Base-by-base conservation (phyloP, 1,284 basidiomycete species). In the Cutaneotrichosporon cavernicola region DNA sequence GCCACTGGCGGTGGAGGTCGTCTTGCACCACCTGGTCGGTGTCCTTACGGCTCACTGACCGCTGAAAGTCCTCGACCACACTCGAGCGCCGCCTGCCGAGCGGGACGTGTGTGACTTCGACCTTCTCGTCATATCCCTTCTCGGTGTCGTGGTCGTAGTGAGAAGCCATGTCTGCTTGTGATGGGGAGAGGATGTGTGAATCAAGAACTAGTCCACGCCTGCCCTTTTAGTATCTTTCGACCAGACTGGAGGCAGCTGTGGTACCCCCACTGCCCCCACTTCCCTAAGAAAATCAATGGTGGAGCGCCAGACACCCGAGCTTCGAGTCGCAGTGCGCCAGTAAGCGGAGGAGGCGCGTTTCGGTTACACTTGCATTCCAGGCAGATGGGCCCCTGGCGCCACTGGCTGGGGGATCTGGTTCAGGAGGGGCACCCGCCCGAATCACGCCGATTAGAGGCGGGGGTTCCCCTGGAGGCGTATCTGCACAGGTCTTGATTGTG, bases 11-110 rank as follows among this genome's bases (percentile, higher is more conserved):
- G 31, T 53, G 51, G 18, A 53, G 16, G 9, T 31, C 51, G 31
- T 53, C 51, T 30, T 32, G 18, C 5, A 8, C 4, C 36, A 11
- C 11, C 34, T 46, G n/a, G 55, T 55, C 52, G 30, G 32, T 34
- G 40, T 61, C 14, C 52, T 22, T 40, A 16, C 13, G 26, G 43
- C 55, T 32, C 40, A 53, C 1, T n/a, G 16, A 13, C 40, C 31
- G 60, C 30, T 52, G 10, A 47, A 52, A 16, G 46, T 65, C n/a
- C 57, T 62, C n/a, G 61, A 63, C 26, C 47, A 62, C 16, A 40
- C 51, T 21, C 58, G 51, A 26, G 51, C 52, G 8, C 34, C 43
- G 61, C 51, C 53, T 9, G 34, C 18, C 40, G 21, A 14, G 38
- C 56, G 46, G 40, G 18, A 58, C 4, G 30, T 58, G 56, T 1